Percentiles rank a stretch among this genome's conserved stretches.
Conservation (phyloP, 2,329 filamentous ascomycete genomes). For the Mycosphaerella sp. region DNA sequence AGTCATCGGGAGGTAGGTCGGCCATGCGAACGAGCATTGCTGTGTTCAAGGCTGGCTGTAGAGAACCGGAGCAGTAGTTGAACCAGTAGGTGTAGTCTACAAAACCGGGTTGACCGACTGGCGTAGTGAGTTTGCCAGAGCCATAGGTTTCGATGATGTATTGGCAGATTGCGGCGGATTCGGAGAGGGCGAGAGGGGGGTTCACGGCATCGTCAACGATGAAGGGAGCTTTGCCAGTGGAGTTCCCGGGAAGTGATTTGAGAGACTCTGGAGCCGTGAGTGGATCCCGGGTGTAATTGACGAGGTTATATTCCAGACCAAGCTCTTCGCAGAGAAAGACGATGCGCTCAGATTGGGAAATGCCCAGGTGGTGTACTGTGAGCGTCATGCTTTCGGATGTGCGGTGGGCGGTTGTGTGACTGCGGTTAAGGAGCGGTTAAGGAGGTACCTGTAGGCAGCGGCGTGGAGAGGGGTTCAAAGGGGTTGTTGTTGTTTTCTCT, state of each 20-base stretch:
- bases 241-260: constrained; percentile 13
- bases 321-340: constrained; percentile 60
- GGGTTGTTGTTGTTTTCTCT: no score
- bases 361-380: constrained; percentile 31
- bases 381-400: constrained; percentile 27
- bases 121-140: constrained; percentile 44
- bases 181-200: constrained; percentile 45
- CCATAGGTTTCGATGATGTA: constrained; percentile 54
- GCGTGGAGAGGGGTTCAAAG: no score
- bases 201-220: constrained; percentile 48
- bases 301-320: constrained; percentile 46
- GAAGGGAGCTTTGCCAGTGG: constrained; percentile 39
- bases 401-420: no score
- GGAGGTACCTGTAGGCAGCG: no score
- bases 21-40: not conserved
- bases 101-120: constrained; percentile 44
- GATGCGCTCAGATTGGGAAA: constrained; percentile 57
- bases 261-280: constrained; percentile 18
- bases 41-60: not conserved
- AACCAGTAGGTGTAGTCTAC: constrained; percentile 56
- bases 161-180: constrained; percentile 54
- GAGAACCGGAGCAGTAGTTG: not conserved
- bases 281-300: constrained; percentile 43
- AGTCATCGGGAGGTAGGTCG: constrained; percentile 25
- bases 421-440: no score